Base-by-base conservation (phyloP, 805 yeast genomes). In the Saturnispora diversa region DNA sequence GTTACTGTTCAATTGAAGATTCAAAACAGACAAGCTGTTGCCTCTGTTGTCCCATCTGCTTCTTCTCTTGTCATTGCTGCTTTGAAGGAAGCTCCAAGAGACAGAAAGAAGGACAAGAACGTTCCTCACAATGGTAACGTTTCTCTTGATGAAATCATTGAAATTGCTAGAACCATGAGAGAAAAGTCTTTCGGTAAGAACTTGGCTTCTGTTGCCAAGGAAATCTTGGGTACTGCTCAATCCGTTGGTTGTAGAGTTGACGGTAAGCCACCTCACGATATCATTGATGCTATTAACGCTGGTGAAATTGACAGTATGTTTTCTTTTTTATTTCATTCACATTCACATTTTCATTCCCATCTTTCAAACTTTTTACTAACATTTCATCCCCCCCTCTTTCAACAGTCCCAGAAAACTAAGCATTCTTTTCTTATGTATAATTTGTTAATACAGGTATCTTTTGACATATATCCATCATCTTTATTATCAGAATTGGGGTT, bases 71-170 rank as follows among this genome's bases (percentile, higher is more conserved):
- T 92, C 68, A 92, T 92, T 73, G 86, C 96, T 68, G 98, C 98
- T 59, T 80, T 92, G 68, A 92, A 92, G 80, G 98, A 92, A 80
- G 87, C 98, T 59, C 96, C 96, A 68, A 90, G 98, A 84, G 98
- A 92, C 82, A 83, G 96, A 79, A 92, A 92, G 94, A 92, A 92
- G 94, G 97, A 92, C 69, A 92, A 92, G 92, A 90, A 92, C 77
- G 84, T 92, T 72, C 87, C 88, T 80, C 98, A 92, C 85, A 80
- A 80, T 69, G 98, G 98, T 77, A 92, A 90, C 90, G 79, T 92
- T 64, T 86, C 95, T 63, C 77, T 92, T 63, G 94, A 87, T 64
- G 96, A 90, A 74, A 84, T 92, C 73, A 77, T 76, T 70, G 95
- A 87, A 69, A 84, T 92, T 66, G 97, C 98, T 63, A 88, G 96